Evolutionary conservation across 257 asterid genomes (phyloP).

Genomic region (Cynanchum wilfordii): DNA sequence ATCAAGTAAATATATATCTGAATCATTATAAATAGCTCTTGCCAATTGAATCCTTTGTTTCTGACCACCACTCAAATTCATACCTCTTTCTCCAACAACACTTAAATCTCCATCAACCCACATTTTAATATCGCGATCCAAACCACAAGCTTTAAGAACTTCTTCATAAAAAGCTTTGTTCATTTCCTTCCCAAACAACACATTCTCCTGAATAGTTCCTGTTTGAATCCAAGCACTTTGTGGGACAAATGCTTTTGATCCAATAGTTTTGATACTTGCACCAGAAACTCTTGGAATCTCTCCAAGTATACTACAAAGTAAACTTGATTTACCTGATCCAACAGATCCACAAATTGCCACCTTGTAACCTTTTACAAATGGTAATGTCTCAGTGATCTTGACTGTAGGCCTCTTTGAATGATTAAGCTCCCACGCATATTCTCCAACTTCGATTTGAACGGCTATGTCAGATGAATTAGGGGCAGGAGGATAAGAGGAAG

Average conservation of each 20-base stretch:
- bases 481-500: slow-evolving; percentile 14
- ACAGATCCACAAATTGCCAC: slow-evolving; percentile 82
- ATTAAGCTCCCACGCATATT: slow-evolving; percentile 57
- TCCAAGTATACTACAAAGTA: slow-evolving; percentile 59
- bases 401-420: slow-evolving; percentile 41
- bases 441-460: slow-evolving; percentile 61
- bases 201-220: slow-evolving; percentile 66
- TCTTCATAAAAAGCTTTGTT: slow-evolving; percentile 40
- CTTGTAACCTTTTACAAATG: slow-evolving; percentile 53
- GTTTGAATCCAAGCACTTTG: slow-evolving; percentile 93
- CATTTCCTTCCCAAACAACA: slow-evolving; percentile 78
- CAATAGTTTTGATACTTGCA: slow-evolving; percentile 42
- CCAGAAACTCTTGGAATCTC: slow-evolving; percentile 73
- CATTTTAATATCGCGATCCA: slow-evolving; percentile 58
- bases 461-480: slow-evolving; percentile 35
- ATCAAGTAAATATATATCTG: slow-evolving; percentile 62
- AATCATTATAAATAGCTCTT: slow-evolving; percentile 62
- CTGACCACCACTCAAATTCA: slow-evolving; percentile 53
- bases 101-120: slow-evolving; percentile 66
- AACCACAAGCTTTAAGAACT: slow-evolving; percentile 67
- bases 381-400: slow-evolving; percentile 38
- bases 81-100: slow-evolving; percentile 70
- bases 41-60: slow-evolving; percentile 85
- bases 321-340: slow-evolving; percentile 82
- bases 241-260: slow-evolving; percentile 78